Conservation (phyloP, 2,329 filamentous ascomycete genomes). For the Beauveria varroae region DNA sequence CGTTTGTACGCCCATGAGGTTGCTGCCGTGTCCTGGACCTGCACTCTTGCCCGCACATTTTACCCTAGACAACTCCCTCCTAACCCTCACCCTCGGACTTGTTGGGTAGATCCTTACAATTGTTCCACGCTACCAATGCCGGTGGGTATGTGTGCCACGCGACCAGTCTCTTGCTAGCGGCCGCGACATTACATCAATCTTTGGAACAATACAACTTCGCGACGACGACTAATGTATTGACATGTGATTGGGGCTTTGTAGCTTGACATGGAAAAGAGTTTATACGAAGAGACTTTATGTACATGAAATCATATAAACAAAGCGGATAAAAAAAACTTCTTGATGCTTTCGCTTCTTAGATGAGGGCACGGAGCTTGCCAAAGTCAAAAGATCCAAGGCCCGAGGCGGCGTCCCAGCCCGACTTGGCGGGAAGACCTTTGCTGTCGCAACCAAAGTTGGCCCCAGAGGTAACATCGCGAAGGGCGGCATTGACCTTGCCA, state of each 20-base stretch:
- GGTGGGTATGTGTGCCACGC: too few relatives aligned
- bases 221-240: too few relatives aligned
- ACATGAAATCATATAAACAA: background rate
- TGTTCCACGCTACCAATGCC: background rate
- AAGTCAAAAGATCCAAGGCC: constrained; percentile 12
- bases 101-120: background rate
- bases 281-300: background rate
- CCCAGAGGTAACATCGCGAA: constrained; percentile 11
- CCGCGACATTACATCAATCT: background rate
- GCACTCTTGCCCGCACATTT: background rate
- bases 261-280: too few relatives aligned
- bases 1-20: background rate
- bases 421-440: constrained; percentile 4
- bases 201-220: background rate
- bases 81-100: background rate
- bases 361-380: constrained; percentile 9
- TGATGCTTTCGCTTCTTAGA: background rate
- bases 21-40: background rate
- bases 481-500: constrained; percentile 13
- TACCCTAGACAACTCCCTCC: background rate
- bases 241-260: too few relatives aligned
- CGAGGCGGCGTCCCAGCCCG: constrained; percentile 11
- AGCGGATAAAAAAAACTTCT: background rate
- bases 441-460: constrained; percentile 11
- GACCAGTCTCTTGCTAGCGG: background rate